Conservation (phyloP, 768 basidiomycete genomes). For the Lactarius psammicola region DNA sequence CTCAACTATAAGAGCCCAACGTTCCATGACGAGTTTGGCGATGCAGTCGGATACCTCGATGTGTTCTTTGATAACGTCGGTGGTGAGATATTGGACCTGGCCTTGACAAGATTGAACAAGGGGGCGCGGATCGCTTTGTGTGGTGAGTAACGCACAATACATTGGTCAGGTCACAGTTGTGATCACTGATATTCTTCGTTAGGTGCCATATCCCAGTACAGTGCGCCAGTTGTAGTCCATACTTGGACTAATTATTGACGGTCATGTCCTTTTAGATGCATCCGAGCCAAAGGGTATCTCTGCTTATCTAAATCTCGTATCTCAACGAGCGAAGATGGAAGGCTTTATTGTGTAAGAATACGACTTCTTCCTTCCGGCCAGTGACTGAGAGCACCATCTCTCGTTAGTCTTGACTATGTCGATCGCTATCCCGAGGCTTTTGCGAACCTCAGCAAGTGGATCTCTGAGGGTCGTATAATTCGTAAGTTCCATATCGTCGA, state of each 20-base stretch:
- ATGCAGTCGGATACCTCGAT: constrained; percentile 59
- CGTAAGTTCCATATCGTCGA: constrained; percentile 77
- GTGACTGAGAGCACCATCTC: neutral
- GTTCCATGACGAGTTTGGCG: constrained; percentile 71
- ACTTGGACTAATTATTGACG: neutral
- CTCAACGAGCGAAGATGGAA: constrained; percentile 67
- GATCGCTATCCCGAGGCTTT: constrained; percentile 57
- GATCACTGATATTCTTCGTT: constrained; percentile 7
- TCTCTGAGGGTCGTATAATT: constrained; percentile 68
- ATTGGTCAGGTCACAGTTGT: neutral
- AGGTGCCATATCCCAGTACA: constrained; percentile 87
- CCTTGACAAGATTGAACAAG: constrained; percentile 69
- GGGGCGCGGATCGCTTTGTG: constrained; percentile 78
- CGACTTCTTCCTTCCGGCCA: neutral
- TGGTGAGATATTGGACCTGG: constrained; percentile 79
- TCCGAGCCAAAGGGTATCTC: constrained; percentile 62
- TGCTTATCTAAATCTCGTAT: constrained; percentile 45
- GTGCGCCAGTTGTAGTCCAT: constrained; percentile 40
- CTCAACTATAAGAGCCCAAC: constrained; percentile 83
- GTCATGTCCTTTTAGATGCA: constrained; percentile 44
- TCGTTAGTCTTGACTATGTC: constrained; percentile 70
- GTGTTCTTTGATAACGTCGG: constrained; percentile 83
- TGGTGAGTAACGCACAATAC: constrained; percentile 47
- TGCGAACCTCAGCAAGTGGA: constrained; percentile 52
- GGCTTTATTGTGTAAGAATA: constrained; percentile 80